A percentile compares a stretch with the other conserved stretches of the same genome.
phyloP scores from a whole-genome alignment of 495 filamentous ascomycete genomes.

The Cercophora sp. region DNA sequence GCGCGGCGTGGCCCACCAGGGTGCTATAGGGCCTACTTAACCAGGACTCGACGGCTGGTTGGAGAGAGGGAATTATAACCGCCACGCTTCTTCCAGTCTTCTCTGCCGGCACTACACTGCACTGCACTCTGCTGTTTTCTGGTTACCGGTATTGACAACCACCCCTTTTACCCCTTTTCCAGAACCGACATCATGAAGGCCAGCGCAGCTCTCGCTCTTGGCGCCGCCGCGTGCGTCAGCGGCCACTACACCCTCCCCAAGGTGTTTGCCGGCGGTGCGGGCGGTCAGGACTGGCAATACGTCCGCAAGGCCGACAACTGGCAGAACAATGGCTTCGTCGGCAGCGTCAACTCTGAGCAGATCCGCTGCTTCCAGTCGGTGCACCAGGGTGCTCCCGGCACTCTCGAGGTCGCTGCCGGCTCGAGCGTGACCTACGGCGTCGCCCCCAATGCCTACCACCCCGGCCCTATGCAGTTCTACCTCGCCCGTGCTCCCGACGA shows the following conservation, averaged over 20 bases:
- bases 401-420: slow-evolving; percentile 38
- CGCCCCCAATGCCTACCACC: slow-evolving; percentile 41
- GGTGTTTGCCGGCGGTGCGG: slow-evolving; percentile 7
- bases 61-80: neutral
- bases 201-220: slow-evolving; percentile 15
- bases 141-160: neutral
- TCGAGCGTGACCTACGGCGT: slow-evolving; percentile 39
- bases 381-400: slow-evolving; percentile 26
- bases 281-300: slow-evolving; percentile 32
- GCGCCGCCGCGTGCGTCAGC: slow-evolving; percentile 20
- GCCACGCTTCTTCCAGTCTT: neutral
- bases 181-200: slow-evolving; percentile 17
- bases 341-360: slow-evolving; percentile 37
- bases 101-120: no score
- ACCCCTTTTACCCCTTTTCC: neutral
- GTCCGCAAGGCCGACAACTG: slow-evolving; percentile 40
- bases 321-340: slow-evolving; percentile 42
- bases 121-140: neutral
- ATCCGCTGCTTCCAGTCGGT: slow-evolving; percentile 46
- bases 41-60: no score
- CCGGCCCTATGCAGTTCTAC: slow-evolving; percentile 42
- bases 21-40: neutral
- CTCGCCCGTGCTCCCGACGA: slow-evolving; percentile 47
- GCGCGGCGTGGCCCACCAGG: neutral
- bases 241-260: slow-evolving; percentile 31